Evolutionary conservation across 2,329 filamentous ascomycete genomes (phyloP).

Genomic region (Thyridium curvatum): DNA sequence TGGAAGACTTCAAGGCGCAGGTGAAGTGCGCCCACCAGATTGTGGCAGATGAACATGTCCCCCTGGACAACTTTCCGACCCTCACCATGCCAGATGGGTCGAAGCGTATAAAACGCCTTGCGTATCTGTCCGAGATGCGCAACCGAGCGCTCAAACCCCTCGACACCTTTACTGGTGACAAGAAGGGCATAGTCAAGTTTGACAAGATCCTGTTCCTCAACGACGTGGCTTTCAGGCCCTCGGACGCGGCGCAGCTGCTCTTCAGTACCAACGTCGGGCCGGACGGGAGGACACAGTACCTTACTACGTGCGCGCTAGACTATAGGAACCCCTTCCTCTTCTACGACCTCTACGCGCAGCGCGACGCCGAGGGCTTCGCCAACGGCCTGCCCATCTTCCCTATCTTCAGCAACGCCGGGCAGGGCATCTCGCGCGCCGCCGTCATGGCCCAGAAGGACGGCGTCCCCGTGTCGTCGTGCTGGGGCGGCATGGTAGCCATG

Average conservation of each 20-base stretch:
- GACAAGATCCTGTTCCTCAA: constrained; percentile 60
- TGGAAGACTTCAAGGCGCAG: constrained; percentile 44
- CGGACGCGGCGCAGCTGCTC: constrained; percentile 50
- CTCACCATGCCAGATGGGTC: constrained; percentile 57
- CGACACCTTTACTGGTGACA: constrained; percentile 29
- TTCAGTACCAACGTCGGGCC: constrained; percentile 53
- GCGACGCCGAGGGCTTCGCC: constrained; percentile 58
- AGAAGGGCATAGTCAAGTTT: constrained; percentile 34
- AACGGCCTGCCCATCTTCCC: constrained; percentile 62
- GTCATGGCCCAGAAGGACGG: constrained; percentile 56
- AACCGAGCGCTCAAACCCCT: constrained; percentile 64
- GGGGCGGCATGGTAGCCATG: constrained; percentile 70
- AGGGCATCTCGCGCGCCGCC: constrained; percentile 51
- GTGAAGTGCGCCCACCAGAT: constrained; percentile 42
- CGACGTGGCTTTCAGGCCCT: constrained; percentile 50
- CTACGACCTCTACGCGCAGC: constrained; percentile 69
- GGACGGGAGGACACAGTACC: constrained; percentile 50
- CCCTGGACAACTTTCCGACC: constrained; percentile 49
- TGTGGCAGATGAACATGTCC: constrained; percentile 53
- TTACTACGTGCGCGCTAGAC: constrained; percentile 65
- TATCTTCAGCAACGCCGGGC: constrained; percentile 51
- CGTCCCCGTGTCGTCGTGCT: constrained; percentile 67
- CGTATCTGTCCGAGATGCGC: constrained; percentile 66
- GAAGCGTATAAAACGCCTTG: constrained; percentile 63
- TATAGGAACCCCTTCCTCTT: constrained; percentile 61